These are phyloP conservation scores for Ceratocystis eucalypticola DNA, from an alignment of 2,329 filamentous ascomycete species.

Conservation along the genomic window DNA sequence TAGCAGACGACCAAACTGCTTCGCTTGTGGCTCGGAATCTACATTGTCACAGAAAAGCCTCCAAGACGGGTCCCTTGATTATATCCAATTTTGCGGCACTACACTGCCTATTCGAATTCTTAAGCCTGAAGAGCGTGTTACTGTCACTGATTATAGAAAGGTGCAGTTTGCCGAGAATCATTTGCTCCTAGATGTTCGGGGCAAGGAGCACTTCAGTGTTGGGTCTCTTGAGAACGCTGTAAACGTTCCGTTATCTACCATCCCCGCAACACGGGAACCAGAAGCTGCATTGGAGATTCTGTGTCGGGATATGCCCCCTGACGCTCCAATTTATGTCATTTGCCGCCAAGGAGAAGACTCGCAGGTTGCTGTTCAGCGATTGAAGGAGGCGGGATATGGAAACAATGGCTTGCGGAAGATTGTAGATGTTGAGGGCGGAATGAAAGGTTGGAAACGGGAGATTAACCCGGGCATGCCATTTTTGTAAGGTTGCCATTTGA, in stretches of 20 bases:
- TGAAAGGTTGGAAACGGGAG: conserved; percentile 56
- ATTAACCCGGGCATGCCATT: conserved; percentile 49
- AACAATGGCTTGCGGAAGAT: conserved; percentile 43
- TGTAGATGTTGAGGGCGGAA: conserved; percentile 57
- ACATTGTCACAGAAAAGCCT: conserved; percentile 51
- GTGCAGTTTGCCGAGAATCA: conserved; percentile 27
- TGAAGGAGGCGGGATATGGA: conserved; percentile 48
- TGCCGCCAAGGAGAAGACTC: conserved; percentile 70
- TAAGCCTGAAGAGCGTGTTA: conserved; percentile 50
- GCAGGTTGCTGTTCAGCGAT: conserved; percentile 51
- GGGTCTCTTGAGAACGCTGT: conserved; percentile 62
- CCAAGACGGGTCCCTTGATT: conserved; percentile 56
- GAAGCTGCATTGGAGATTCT: conserved; percentile 23
- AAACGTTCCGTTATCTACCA: conserved; percentile 48
- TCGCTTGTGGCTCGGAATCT: conserved; percentile 55
- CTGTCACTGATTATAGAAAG: conserved; percentile 43
- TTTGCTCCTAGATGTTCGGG: conserved; percentile 68
- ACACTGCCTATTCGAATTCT: conserved; percentile 41
- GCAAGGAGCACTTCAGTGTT: conserved; percentile 72
- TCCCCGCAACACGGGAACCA: conserved; percentile 33
- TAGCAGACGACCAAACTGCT: conserved; percentile 53
- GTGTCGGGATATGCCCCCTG: conserved; percentile 30
- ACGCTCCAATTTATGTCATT: conserved; percentile 53
- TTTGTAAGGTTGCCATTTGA: conserved; percentile 26
- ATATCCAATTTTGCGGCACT: conserved; percentile 72